phyloP scores from a whole-genome alignment of 805 yeast species.

The Candida pseudofarinosa region DNA sequence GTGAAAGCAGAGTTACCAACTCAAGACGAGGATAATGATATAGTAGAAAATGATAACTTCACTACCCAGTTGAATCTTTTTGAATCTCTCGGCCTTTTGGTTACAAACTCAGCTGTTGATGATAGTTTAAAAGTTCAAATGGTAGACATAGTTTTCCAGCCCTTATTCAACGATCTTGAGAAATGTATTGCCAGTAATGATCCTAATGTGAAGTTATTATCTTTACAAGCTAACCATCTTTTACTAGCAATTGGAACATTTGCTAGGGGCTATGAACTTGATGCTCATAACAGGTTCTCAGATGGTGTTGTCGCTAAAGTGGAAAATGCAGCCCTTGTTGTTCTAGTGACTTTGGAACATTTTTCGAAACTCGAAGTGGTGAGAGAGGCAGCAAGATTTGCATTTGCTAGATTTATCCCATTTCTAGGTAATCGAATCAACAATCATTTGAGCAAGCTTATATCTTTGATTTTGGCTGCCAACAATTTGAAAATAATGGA shows the following conservation, averaged over 20 bases:
- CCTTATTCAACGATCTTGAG: conserved; percentile 71
- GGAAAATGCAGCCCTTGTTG: conserved; percentile 73
- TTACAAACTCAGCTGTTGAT: conserved; percentile 41
- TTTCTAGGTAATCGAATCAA: conserved; percentile 50
- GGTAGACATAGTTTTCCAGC: conserved; percentile 66
- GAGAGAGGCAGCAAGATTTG: conserved; percentile 81
- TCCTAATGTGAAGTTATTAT: conserved; percentile 37
- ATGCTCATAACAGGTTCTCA: conserved; percentile 29
- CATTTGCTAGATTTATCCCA: conserved; percentile 83
- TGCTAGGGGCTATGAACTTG: conserved; percentile 76
- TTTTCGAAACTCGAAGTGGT: conserved; percentile 62
- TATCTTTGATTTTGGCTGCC: conserved; percentile 53
- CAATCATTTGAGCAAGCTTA: conserved; percentile 59
- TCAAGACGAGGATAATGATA: conserved; percentile 54
- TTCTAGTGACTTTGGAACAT: conserved; percentile 75
- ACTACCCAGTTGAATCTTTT: conserved; percentile 77
- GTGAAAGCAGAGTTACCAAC: conserved; percentile 57
- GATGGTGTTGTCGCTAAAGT: conserved; percentile 42
- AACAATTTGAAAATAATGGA: conserved; percentile 60
- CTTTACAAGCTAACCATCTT: conserved; percentile 79
- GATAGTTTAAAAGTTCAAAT: conserved; percentile 35
- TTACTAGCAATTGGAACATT: conserved; percentile 87
- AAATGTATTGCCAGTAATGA: conserved; percentile 43
- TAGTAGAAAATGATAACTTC: conserved; percentile 52
- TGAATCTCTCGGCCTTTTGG: conserved; percentile 80